Percentiles rank a stretch among this genome's conserved stretches.
Evolutionary conservation across 352 stramenopile genomes (phyloP).

Genomic region (Phytophthora foliorum): DNA sequence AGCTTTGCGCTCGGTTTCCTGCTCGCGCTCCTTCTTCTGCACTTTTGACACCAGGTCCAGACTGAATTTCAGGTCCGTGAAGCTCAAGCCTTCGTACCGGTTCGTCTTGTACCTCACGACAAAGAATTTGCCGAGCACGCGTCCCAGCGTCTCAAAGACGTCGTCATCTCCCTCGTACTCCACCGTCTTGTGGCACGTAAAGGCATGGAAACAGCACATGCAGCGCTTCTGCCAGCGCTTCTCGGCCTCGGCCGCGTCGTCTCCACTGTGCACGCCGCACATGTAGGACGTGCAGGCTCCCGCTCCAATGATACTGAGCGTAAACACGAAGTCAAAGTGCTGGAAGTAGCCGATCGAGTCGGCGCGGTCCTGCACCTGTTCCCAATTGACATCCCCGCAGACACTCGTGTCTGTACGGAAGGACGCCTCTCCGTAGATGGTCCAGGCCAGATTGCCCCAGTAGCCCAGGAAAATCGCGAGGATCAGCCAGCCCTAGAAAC

Average conservation of each 20-base stretch:
- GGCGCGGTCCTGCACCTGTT: conserved; percentile 63
- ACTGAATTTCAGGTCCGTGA: conserved; percentile 79
- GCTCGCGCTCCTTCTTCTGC: conserved; percentile 60
- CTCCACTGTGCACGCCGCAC: conserved; percentile 72
- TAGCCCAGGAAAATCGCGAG: conserved; percentile 70
- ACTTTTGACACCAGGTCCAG: conserved; percentile 71
- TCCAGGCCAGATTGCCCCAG: conserved; percentile 60
- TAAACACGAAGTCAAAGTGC: conserved; percentile 79
- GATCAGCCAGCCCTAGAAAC: conserved; percentile 56
- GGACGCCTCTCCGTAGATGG: conserved; percentile 62
- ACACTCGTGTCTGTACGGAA: conserved; percentile 61
- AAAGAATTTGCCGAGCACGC: conserved; percentile 79
- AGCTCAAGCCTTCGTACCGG: conserved; percentile 71
- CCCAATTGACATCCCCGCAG: conserved; percentile 59
- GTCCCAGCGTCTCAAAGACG: conserved; percentile 73
- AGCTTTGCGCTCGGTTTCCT: conserved; percentile 35
- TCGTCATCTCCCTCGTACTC: conserved; percentile 63
- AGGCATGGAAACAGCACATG: conserved; percentile 66
- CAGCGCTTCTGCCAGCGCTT: conserved; percentile 75
- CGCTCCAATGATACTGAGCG: conserved; percentile 46
- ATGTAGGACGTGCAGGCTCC: conserved; percentile 69
- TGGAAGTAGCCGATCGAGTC: conserved; percentile 71
- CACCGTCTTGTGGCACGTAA: conserved; percentile 55
- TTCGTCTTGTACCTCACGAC: conserved; percentile 76
- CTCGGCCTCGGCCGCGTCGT: conserved; percentile 62